These are phyloP conservation scores for Canavalia ensiformis DNA, from an alignment of 306 rosid genomes.

Conservation along the genomic window DNA sequence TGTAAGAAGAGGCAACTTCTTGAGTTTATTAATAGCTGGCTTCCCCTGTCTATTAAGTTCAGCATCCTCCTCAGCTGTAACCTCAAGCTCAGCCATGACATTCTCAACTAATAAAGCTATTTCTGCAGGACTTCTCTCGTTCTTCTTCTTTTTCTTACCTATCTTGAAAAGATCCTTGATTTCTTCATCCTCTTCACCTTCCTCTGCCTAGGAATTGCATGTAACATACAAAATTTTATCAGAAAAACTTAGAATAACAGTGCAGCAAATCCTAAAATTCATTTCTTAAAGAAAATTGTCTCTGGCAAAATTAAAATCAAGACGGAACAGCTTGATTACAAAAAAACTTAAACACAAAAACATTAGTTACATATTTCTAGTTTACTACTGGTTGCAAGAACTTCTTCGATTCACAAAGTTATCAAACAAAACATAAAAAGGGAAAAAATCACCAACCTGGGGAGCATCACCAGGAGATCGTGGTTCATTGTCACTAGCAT, in stretches of 20 bases:
- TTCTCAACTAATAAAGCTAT: slow-evolving; percentile 91
- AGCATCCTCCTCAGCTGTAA: slow-evolving; percentile 96
- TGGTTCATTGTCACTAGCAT: slow-evolving; percentile 71
- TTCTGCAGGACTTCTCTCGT: slow-evolving; percentile 90
- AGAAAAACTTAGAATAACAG: slow-evolving; percentile 19
- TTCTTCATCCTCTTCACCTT: slow-evolving; percentile 90
- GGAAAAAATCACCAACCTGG: slow-evolving; percentile 64
- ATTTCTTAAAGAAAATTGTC: background rate
- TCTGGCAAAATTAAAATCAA: background rate
- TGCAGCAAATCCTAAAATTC: background rate
- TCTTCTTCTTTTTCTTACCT: slow-evolving; percentile 89
- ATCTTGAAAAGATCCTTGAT: slow-evolving; percentile 76
- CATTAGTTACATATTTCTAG: background rate
- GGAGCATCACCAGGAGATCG: slow-evolving; percentile 82
- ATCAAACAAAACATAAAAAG: background rate
- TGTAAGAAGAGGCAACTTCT: slow-evolving; percentile 83
- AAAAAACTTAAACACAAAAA: background rate
- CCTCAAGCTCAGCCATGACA: slow-evolving; percentile 98
- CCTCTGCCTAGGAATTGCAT: slow-evolving; percentile 77
- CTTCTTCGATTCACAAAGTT: background rate
- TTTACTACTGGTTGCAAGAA: slow-evolving; percentile 10
- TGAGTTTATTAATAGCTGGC: slow-evolving; percentile 93
- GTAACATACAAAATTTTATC: slow-evolving; percentile 8
- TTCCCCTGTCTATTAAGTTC: slow-evolving; percentile 84
- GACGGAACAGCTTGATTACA: background rate